Conservation (phyloP, 2,329 filamentous ascomycete species). For the Fonsecaea multimorphosa region DNA sequence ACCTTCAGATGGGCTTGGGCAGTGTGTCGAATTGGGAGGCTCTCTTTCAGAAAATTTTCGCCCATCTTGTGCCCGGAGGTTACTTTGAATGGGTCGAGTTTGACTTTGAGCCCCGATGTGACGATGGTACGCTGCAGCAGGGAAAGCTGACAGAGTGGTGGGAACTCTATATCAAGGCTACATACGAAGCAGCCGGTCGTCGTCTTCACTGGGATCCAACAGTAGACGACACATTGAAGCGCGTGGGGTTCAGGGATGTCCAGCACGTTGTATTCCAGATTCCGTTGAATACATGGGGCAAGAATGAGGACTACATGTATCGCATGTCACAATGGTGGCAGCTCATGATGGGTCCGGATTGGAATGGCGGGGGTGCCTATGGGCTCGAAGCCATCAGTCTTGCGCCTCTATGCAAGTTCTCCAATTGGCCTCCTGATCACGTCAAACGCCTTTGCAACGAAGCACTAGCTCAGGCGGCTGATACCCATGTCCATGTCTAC, state of each 20-base stretch:
- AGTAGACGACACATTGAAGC: constrained; percentile 66
- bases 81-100: constrained; percentile 88
- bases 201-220: constrained; percentile 68
- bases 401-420: constrained; percentile 72
- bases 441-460: constrained; percentile 67
- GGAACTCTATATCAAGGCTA: constrained; percentile 66
- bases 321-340: constrained; percentile 84
- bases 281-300: constrained; percentile 76
- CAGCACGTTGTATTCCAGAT: constrained; percentile 71
- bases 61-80: constrained; percentile 79
- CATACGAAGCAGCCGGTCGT: constrained; percentile 69
- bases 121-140: constrained; percentile 66
- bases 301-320: constrained; percentile 64
- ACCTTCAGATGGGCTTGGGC: constrained; percentile 79
- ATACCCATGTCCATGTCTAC: constrained; percentile 72
- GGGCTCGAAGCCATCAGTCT: constrained; percentile 72
- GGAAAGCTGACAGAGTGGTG: constrained; percentile 63
- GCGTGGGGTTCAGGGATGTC: constrained; percentile 80
- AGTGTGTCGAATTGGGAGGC: constrained; percentile 77
- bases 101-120: constrained; percentile 76
- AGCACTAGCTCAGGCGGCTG: constrained; percentile 72
- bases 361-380: constrained; percentile 22
- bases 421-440: constrained; percentile 65
- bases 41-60: constrained; percentile 73
- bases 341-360: constrained; percentile 72